Conservation (phyloP, 2,329 filamentous ascomycete genomes). For the Verticillium nonalfalfae region DNA sequence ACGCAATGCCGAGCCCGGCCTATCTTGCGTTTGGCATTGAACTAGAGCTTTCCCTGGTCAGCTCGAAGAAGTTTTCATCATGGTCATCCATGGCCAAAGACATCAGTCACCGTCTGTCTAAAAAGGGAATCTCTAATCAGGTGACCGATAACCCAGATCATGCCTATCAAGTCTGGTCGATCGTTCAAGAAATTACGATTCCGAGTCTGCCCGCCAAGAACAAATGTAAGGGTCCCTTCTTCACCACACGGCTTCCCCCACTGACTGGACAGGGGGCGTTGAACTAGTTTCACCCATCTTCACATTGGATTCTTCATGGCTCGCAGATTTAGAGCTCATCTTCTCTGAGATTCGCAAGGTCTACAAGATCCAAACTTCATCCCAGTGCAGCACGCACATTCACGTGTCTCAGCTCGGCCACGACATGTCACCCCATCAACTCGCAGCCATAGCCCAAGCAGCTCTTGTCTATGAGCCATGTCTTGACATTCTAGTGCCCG, state of each 20-base stretch:
- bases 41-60: constrained; percentile 27
- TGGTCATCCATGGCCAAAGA: constrained; percentile 27
- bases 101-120: constrained; percentile 21
- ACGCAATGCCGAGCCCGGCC: not conserved
- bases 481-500: constrained; percentile 21
- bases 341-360: constrained; percentile 18
- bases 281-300: constrained; percentile 30
- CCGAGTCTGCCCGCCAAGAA: constrained; percentile 21
- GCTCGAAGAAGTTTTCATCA: constrained; percentile 22
- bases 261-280: constrained; percentile 17
- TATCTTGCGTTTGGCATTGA: constrained; percentile 25
- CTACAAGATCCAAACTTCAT: constrained; percentile 17
- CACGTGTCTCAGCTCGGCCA: constrained; percentile 20
- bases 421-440: constrained; percentile 13
- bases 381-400: constrained; percentile 29
- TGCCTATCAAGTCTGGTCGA: constrained; percentile 28
- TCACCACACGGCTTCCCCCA: not conserved
- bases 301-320: constrained; percentile 18
- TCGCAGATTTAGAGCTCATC: constrained; percentile 20
- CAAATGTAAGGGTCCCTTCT: constrained; percentile 17
- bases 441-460: constrained; percentile 22
- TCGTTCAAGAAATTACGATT: constrained; percentile 29
- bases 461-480: constrained; percentile 26
- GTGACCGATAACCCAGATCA: constrained; percentile 22
- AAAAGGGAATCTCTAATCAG: constrained; percentile 25